These are phyloP conservation scores for Arachnopeziza araneosa DNA, from an alignment of 2,329 filamentous ascomycete genomes.

Conservation along the genomic window DNA sequence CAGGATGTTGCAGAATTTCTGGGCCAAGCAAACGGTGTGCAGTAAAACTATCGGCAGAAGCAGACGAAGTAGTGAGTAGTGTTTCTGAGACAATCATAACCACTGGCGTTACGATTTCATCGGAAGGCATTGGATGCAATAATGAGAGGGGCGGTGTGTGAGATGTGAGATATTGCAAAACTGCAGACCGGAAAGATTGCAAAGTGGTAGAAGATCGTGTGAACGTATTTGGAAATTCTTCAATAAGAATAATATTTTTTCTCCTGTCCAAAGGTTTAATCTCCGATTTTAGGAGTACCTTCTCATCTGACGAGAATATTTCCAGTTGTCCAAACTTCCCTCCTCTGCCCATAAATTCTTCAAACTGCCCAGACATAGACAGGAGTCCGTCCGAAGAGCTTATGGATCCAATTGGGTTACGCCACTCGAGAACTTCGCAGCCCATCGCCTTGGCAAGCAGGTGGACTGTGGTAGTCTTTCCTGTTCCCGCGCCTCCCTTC, in stretches of 20 bases:
- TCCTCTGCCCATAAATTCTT: constrained; percentile 81
- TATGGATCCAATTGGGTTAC: constrained; percentile 64
- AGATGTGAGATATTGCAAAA: constrained; percentile 69
- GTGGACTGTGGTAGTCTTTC: constrained; percentile 83
- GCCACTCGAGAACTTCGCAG: constrained; percentile 82
- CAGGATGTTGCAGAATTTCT: constrained; percentile 76
- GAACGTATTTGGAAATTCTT: constrained; percentile 78
- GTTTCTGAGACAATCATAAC: constrained; percentile 92
- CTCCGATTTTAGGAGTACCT: constrained; percentile 28
- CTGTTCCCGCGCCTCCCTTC: constrained; percentile 85
- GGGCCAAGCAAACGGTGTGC: constrained; percentile 84
- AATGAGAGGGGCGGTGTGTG: constrained; percentile 53
- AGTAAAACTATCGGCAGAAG: constrained; percentile 85
- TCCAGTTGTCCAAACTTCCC: constrained; percentile 74
- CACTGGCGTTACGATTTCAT: constrained; percentile 59
- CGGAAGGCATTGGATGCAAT: constrained; percentile 32
- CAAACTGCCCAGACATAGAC: constrained; percentile 75
- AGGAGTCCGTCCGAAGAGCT: constrained; percentile 56
- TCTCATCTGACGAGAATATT: constrained; percentile 26
- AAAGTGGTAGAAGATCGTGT: constrained; percentile 58
- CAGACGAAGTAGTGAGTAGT: constrained; percentile 75
- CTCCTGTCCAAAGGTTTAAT: constrained; percentile 24
- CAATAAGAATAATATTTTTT: constrained; percentile 63
- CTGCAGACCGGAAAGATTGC: constrained; percentile 65
- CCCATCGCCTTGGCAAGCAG: constrained; percentile 73